These are phyloP conservation scores for Oryza glumipatula DNA, from an alignment of 176 grass and related monocot species.

Conservation along the genomic window DNA sequence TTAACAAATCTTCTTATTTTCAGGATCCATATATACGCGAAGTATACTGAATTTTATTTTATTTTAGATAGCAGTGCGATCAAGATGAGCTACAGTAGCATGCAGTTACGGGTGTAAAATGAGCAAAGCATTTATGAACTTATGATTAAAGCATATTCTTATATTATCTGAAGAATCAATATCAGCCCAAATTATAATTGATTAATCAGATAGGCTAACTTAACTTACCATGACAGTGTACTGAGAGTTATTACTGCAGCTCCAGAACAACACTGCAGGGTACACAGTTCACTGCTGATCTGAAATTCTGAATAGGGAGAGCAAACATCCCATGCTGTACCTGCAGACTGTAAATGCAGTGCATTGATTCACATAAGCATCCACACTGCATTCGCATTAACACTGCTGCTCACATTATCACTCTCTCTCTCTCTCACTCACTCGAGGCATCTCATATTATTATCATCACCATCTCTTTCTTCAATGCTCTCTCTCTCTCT, in stretches of 20 bases:
- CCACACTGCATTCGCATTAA: neutral
- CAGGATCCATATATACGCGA: too few species aligned
- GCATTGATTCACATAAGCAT: conserved; percentile 24
- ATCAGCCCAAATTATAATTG: neutral
- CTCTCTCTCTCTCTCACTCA: conserved; percentile 8
- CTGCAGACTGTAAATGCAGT: conserved; percentile 24
- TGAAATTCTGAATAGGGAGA: neutral
- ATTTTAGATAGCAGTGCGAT: neutral
- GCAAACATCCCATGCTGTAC: conserved; percentile 24
- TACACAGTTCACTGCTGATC: neutral
- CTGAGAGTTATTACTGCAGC: neutral
- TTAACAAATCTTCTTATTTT: neutral
- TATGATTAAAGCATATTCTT: neutral
- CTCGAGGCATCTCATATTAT: conserved; percentile 4
- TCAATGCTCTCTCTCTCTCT: neutral
- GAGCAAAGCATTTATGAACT: neutral
- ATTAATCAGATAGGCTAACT: too few species aligned
- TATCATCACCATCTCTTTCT: neutral
- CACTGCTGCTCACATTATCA: neutral
- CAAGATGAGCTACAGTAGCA: neutral
- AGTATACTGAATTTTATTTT: too few species aligned
- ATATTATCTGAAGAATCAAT: neutral
- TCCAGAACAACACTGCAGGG: neutral
- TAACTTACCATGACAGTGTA: too few species aligned
- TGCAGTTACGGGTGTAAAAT: neutral